These are phyloP conservation scores for Wickerhamomyces sp. DNA, from an alignment of 1,139 yeast species.

Conservation along the genomic window DNA sequence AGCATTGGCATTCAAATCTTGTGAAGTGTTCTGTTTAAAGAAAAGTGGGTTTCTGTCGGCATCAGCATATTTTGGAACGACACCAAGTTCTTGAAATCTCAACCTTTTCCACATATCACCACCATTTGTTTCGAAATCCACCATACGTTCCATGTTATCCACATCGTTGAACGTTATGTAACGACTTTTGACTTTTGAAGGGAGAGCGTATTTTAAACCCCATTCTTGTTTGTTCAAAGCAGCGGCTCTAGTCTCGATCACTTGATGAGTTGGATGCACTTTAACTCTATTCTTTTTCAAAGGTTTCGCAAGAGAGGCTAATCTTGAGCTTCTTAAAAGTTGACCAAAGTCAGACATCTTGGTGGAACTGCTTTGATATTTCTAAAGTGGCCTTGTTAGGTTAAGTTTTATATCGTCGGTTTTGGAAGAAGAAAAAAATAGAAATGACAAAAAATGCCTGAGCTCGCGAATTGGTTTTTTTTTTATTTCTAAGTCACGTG, in stretches of 20 bases:
- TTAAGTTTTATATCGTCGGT: too few relatives aligned
- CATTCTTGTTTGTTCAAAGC: constrained; percentile 53
- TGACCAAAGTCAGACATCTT: constrained; percentile 23
- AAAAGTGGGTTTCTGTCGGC: constrained; percentile 30
- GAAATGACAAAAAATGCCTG: too few relatives aligned
- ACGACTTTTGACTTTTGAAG: constrained; percentile 41
- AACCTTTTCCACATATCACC: constrained; percentile 43
- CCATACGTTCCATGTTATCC: constrained; percentile 47
- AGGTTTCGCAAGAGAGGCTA: constrained; percentile 24
- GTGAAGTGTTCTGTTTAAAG: constrained; percentile 4
- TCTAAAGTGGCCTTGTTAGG: too few relatives aligned
- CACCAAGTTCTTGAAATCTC: constrained; percentile 49
- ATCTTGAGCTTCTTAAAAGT: constrained; percentile 26
- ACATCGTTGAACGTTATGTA: constrained; percentile 44
- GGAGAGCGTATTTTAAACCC: constrained; percentile 59
- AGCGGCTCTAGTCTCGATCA: constrained; percentile 51
- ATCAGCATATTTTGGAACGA: constrained; percentile 27
- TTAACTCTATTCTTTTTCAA: constrained; percentile 14
- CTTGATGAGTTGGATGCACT: constrained; percentile 47
- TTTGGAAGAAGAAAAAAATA: too few relatives aligned
- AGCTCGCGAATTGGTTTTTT: too few relatives aligned
- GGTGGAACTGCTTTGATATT: too few relatives aligned
- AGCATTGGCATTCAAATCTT: background rate
- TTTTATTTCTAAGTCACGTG: too few relatives aligned
- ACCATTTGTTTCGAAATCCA: constrained; percentile 43